These are phyloP conservation scores for Byssochlamys sp. DNA, from an alignment of 2,329 filamentous ascomycete species.

Conservation along the genomic window DNA sequence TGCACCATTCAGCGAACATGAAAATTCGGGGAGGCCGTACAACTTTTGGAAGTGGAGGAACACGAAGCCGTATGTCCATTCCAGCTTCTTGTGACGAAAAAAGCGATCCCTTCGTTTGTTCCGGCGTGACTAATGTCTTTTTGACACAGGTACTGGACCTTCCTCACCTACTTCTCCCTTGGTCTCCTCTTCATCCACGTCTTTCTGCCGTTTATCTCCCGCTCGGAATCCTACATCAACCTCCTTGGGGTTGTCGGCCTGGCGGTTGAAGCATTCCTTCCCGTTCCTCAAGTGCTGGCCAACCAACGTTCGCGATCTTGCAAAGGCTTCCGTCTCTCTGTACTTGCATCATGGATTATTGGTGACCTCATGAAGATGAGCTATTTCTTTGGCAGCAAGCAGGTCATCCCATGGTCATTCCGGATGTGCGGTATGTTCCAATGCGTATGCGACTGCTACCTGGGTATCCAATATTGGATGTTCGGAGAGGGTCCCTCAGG, in stretches of 20 bases:
- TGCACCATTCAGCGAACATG: conserved; percentile 29
- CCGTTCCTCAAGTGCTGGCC: conserved; percentile 38
- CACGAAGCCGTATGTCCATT: conserved; percentile 39
- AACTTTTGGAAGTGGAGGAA: conserved; percentile 56
- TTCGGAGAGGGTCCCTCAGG: conserved; percentile 26
- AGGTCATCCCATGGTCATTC: conserved; percentile 40
- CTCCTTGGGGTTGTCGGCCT: conserved; percentile 38
- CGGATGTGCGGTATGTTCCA: conserved; percentile 42
- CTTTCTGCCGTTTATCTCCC: conserved; percentile 40
- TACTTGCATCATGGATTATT: conserved; percentile 39
- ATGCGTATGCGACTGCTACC: conserved; percentile 37
- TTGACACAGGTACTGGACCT: conserved; percentile 45
- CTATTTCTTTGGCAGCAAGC: conserved; percentile 38
- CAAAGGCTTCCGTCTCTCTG: conserved; percentile 41
- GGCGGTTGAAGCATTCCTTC: conserved; percentile 39
- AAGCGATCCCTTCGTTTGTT: neutral
- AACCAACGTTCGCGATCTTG: conserved; percentile 41
- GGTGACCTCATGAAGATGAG: conserved; percentile 44
- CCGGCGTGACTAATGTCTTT: conserved; percentile 8
- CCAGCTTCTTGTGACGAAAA: neutral
- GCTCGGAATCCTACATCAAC: conserved; percentile 34
- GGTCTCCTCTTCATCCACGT: conserved; percentile 44
- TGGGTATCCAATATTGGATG: conserved; percentile 41
- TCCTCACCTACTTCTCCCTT: conserved; percentile 45
- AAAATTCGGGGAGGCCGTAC: conserved; percentile 40